phyloP scores from a whole-genome alignment of 108 stramenopile species.

The Nannochloropsis oceanica region DNA sequence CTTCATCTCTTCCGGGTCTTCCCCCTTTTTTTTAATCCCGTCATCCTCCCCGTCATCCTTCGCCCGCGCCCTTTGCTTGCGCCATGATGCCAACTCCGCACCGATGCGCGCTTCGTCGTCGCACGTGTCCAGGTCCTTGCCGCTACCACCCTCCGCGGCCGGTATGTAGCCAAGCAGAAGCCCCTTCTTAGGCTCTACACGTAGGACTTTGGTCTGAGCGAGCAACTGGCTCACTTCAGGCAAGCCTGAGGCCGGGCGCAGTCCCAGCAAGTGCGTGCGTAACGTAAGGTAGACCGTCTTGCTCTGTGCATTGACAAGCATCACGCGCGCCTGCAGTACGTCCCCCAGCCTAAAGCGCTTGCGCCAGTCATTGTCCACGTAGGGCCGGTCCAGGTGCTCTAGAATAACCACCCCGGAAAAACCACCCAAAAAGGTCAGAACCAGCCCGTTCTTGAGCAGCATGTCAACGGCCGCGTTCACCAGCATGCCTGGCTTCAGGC shows the following conservation, averaged over 20 bases:
- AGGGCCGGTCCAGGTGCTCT: neutral
- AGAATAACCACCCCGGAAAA: neutral
- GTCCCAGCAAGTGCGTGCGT: conserved; percentile 22
- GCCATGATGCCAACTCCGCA: neutral
- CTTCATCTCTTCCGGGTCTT: neutral
- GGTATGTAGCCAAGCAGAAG: neutral
- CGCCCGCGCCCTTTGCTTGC: neutral
- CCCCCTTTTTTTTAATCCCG: neutral
- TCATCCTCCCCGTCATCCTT: neutral
- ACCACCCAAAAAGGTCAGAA: neutral
- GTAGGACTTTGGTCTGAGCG: conserved; percentile 9
- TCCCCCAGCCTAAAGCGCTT: conserved; percentile 20
- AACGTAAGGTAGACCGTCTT: conserved; percentile 27
- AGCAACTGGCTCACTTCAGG: conserved; percentile 6
- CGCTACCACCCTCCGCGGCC: neutral
- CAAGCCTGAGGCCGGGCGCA: conserved; percentile 14
- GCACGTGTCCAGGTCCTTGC: neutral
- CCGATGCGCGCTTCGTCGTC: neutral
- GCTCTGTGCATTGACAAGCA: conserved; percentile 29
- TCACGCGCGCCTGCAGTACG: conserved; percentile 26
- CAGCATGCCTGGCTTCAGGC: conserved; percentile 35
- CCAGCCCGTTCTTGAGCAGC: conserved; percentile 14
- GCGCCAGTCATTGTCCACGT: conserved; percentile 15
- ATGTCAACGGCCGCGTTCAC: conserved; percentile 30
- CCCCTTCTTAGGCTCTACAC: conserved; percentile 16